A percentile compares a stretch with the other conserved stretches of the same genome.
These are phyloP conservation scores for Carex sylvatica DNA, from an alignment of 202 grass and related monocot genomes.

Conservation along the genomic window DNA sequence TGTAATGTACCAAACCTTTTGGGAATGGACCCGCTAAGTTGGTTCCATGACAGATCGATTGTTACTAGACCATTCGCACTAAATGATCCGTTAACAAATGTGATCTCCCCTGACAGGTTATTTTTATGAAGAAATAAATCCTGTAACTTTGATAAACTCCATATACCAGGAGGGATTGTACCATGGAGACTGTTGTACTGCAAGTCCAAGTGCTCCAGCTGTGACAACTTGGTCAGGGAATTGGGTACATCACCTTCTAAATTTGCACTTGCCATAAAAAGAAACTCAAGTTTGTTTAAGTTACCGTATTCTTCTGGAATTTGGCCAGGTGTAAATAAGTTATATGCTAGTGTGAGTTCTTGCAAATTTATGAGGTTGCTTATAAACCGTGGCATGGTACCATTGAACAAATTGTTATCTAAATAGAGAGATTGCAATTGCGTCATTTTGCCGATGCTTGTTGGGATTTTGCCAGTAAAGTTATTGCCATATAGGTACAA, in stretches of 20 bases:
- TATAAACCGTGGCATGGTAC: slow-evolving; percentile 37
- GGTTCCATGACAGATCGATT: slow-evolving; percentile 46
- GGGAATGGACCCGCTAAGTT: slow-evolving; percentile 35
- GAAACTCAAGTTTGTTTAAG: slow-evolving; percentile 10
- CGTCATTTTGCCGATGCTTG: slow-evolving; percentile 13
- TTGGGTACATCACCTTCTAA: slow-evolving; percentile 34
- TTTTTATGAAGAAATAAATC: slow-evolving; percentile 24
- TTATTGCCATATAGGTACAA: slow-evolving; percentile 35
- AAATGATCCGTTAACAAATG: not conserved
- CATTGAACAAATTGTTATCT: slow-evolving; percentile 45
- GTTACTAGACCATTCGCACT: slow-evolving; percentile 6
- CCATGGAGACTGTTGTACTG: slow-evolving; percentile 7
- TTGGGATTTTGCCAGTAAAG: slow-evolving; percentile 39
- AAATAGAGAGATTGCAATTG: slow-evolving; percentile 19
- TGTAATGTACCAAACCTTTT: slow-evolving; percentile 25
- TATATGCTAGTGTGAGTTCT: slow-evolving; percentile 26
- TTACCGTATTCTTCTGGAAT: slow-evolving; percentile 32
- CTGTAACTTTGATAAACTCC: slow-evolving; percentile 35
- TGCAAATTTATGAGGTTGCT: slow-evolving; percentile 21
- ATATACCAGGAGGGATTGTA: slow-evolving; percentile 30
- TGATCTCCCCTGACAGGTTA: slow-evolving; percentile 35
- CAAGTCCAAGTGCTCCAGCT: slow-evolving; percentile 32
- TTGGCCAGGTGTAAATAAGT: slow-evolving; percentile 22
- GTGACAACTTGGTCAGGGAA: not conserved
- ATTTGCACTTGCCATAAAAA: slow-evolving; percentile 32